Conservation (phyloP, 176 grass and related monocot genomes). For the Themeda triandra region DNA sequence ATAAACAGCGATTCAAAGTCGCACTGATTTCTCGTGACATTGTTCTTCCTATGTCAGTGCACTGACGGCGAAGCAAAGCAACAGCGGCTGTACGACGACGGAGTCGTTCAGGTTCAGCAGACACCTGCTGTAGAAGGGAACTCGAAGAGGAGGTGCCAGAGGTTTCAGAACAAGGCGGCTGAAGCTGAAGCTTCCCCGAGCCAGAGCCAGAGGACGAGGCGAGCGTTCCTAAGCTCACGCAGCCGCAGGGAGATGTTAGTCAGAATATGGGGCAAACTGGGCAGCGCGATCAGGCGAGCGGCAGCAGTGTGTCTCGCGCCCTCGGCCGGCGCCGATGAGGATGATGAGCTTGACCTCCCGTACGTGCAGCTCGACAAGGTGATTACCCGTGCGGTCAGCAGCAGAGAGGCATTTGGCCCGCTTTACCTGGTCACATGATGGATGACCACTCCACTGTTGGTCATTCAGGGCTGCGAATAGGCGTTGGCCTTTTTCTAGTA, state of each 20-base stretch:
- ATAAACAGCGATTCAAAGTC: background rate
- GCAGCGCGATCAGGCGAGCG: background rate
- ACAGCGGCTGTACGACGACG: background rate
- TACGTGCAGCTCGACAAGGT: constrained; percentile 50
- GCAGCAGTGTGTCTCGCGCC: constrained; percentile 18
- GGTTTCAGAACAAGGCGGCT: constrained; percentile 2
- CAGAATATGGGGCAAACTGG: background rate
- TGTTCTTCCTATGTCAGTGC: background rate
- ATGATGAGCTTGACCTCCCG: constrained; percentile 25
- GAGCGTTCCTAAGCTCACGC: background rate
- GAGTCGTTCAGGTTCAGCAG: background rate
- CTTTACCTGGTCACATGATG: constrained; percentile 50
- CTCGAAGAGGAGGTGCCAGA: background rate
- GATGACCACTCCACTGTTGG: background rate
- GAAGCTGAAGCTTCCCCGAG: background rate
- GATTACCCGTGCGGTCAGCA: background rate
- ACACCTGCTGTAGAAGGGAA: background rate
- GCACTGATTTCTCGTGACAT: background rate
- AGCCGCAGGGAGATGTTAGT: constrained; percentile 6
- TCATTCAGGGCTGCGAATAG: background rate
- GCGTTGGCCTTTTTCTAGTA: background rate
- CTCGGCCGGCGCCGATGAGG: background rate
- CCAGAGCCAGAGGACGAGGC: background rate
- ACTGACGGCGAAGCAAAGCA: constrained; percentile 5
- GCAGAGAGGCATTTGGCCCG: constrained; percentile 48